Evolutionary conservation across 2,329 filamentous ascomycete species (phyloP), one percentile per base, ranked within the genome.

Genomic region (Nectriaceae sp.): DNA sequence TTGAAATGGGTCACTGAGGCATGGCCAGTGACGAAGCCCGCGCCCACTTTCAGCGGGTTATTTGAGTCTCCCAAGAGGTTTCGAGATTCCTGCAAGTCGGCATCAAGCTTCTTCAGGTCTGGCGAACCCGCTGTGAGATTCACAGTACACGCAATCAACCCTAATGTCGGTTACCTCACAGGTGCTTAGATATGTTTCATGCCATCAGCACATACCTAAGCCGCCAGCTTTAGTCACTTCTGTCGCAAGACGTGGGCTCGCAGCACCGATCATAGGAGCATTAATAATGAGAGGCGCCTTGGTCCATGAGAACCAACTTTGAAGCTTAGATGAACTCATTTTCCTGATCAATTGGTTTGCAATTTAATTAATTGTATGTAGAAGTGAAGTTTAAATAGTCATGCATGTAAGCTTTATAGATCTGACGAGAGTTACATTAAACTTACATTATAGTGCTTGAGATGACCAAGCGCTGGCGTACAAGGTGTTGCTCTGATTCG

Each of bases 21-120:
- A 43, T 76, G 67, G 47, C 80, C 82, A 39, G 82, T 78, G 45
- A 88, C 75, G 65, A 88, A 84, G 50, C 67, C 59, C 6, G 62
- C 56, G 46, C 84, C 85, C 3, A 87, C 71, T 49, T 78, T 82
- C 31, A 88, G 67, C 31, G 78, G 78, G 1, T 82, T 64, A 3
- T 66, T 53, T n/a, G 48, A 47, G 16, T 56, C 48, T 19, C 59
- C 56, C 15, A 70, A 60, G 21, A 66, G 65, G 11, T 49, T 21
- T 6, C 62, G 59, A 46, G 58, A 57, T 33, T 69, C 60, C 26
- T 53, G 42, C 18, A 73, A 62, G 42, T 70, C 63, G 35, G 54
- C 54, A 21, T 66, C 57, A 26, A 74, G 67, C 26, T 62, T 60
- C 21, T 48, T 52, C 31, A 73, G 57, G 21, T 71, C 60, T 2